Evolutionary conservation across 2,329 filamentous ascomycete species (phyloP).

Genomic region (Fusarium guadeloupense): DNA sequence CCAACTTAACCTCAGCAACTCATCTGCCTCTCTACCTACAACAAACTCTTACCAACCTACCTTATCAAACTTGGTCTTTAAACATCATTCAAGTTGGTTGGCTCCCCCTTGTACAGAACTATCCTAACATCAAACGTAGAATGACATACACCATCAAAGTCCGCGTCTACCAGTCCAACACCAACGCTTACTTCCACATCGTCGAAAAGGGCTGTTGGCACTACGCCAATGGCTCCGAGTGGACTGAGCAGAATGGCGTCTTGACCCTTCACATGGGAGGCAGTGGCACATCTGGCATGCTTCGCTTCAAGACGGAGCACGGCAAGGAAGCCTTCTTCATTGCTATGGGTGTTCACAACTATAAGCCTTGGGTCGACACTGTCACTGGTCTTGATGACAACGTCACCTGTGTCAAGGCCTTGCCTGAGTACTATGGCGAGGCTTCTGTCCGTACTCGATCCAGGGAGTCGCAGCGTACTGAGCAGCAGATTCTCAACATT

Average conservation of each 20-base stretch:
- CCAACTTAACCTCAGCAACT: background rate
- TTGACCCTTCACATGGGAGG: conserved; percentile 25
- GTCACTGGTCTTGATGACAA: conserved; percentile 28
- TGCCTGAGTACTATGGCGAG: conserved; percentile 35
- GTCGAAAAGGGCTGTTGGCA: conserved; percentile 35
- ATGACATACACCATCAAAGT: conserved; percentile 36
- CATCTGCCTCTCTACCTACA: background rate
- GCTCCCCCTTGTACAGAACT: fast-evolving
- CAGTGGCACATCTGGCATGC: conserved; percentile 31
- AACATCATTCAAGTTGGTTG: background rate
- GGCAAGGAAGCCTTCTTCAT: conserved; percentile 35
- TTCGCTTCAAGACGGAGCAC: conserved; percentile 36
- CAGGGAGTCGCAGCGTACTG: conserved; percentile 23
- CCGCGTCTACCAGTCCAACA: conserved; percentile 34
- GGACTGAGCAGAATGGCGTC: conserved; percentile 18
- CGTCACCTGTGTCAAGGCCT: conserved; percentile 26
- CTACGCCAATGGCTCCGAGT: conserved; percentile 31
- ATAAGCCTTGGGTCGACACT: conserved; percentile 36
- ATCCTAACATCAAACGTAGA: conserved; percentile 5
- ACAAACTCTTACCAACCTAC: background rate
- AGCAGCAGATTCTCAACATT: conserved; percentile 30
- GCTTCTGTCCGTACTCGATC: conserved; percentile 7
- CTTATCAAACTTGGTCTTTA: background rate
- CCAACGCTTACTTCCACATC: conserved; percentile 32
- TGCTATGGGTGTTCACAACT: conserved; percentile 29